These are phyloP conservation scores for Babesia gibsoni DNA, from an alignment of 169 alveolate genomes.

Conservation along the genomic window DNA sequence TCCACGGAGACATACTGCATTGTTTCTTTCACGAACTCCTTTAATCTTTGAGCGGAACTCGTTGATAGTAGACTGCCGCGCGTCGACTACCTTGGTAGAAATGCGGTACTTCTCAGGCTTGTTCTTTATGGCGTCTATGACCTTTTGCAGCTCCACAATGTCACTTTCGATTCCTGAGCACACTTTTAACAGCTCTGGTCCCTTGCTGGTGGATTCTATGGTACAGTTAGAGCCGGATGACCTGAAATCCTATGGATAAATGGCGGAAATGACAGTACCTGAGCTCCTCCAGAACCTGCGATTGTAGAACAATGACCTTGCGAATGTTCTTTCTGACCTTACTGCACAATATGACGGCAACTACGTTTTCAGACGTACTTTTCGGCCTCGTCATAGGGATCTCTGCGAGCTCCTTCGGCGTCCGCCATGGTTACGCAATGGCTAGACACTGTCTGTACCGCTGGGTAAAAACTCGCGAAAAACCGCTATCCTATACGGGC, in stretches of 20 bases:
- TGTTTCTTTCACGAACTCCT: slow-evolving; percentile 36
- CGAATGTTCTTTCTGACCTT: slow-evolving; percentile 53
- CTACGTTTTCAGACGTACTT: slow-evolving; percentile 1
- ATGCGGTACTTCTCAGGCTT: slow-evolving; percentile 44
- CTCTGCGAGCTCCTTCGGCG: slow-evolving; percentile 18
- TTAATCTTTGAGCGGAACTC: slow-evolving; percentile 57
- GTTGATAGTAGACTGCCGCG: slow-evolving; percentile 45
- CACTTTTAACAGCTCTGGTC: slow-evolving; percentile 36
- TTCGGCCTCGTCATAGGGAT: slow-evolving; percentile 66
- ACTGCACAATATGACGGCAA: neutral
- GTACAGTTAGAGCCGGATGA: slow-evolving; percentile 7
- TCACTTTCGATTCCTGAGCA: slow-evolving; percentile 49
- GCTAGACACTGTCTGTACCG: no score
- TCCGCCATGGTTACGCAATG: slow-evolving; percentile 16
- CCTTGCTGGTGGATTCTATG: slow-evolving; percentile 9
- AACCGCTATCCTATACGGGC: no score
- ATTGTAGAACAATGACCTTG: slow-evolving; percentile 52
- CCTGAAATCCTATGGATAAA: neutral
- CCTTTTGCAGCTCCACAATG: slow-evolving; percentile 63
- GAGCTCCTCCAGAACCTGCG: slow-evolving; percentile 42
- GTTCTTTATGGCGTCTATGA: slow-evolving; percentile 33
- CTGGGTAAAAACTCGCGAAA: no score
- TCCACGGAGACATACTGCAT: neutral
- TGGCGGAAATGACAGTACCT: slow-evolving; percentile 6
- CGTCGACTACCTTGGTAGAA: slow-evolving; percentile 16